These are phyloP conservation scores for Trichophyton simii DNA, from an alignment of 2,329 filamentous ascomycete species.

Conservation along the genomic window DNA sequence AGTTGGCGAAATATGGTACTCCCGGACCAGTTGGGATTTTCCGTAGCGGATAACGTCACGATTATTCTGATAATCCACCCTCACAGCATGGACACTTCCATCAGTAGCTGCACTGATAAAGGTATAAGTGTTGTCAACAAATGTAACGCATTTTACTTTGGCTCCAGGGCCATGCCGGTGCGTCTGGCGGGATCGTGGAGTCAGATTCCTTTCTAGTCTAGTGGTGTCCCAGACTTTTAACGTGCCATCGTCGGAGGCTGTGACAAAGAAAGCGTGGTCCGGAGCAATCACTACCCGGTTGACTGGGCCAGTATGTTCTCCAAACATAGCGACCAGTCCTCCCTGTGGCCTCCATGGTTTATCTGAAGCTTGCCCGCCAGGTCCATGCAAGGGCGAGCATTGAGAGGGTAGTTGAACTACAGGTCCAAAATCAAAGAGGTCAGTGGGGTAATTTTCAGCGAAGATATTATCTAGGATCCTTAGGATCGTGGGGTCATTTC, in stretches of 20 bases:
- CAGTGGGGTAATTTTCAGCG: conserved; percentile 48
- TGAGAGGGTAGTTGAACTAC: conserved; percentile 56
- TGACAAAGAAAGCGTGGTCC: conserved; percentile 90
- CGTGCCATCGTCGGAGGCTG: conserved; percentile 77
- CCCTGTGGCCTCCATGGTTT: conserved; percentile 74
- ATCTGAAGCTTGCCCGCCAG: conserved; percentile 41
- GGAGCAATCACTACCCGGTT: conserved; percentile 72
- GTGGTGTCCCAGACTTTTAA: conserved; percentile 91
- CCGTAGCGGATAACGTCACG: conserved; percentile 58
- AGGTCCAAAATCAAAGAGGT: conserved; percentile 59
- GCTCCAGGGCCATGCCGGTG: conserved; percentile 61
- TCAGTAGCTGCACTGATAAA: conserved; percentile 86
- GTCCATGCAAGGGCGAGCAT: conserved; percentile 41
- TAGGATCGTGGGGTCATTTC: conserved; percentile 54
- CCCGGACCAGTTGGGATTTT: conserved; percentile 61
- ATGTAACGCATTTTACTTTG: conserved; percentile 69
- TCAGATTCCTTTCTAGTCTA: conserved; percentile 79
- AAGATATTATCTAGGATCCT: conserved; percentile 74
- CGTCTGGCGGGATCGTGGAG: conserved; percentile 73
- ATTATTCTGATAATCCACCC: conserved; percentile 54
- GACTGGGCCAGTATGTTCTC: conserved; percentile 72
- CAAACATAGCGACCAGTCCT: conserved; percentile 72
- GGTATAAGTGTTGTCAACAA: conserved; percentile 85
- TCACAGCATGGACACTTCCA: conserved; percentile 79
- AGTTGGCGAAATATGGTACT: conserved; percentile 53